Base-by-base conservation (phyloP, 2,329 filamentous ascomycete species). In the Diaporthe batatas region DNA sequence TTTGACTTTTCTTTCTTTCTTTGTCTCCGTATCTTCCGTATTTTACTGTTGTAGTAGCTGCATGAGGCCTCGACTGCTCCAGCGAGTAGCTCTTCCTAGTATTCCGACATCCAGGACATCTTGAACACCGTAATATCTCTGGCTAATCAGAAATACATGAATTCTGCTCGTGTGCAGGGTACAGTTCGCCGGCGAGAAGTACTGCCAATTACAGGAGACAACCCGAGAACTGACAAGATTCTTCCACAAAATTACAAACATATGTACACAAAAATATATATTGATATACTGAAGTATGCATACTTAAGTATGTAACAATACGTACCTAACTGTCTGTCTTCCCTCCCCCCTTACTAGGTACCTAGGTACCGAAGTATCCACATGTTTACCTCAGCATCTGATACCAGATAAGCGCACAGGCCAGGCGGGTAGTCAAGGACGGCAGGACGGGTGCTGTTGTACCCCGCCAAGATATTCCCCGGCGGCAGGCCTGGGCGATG, bases 381-480 rank as follows among this genome's bases (percentile, higher is more conserved):
- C n/a, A 14, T 16, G 59, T 47, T 65, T 65, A 65, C 29, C 29
- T 65, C 59, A 49, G 44, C 44, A 65, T n/a, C 29, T n/a, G 21
- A n/a, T 21, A 36, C 6, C 32, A 12, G 62, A 67, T 67, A 67
- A 67, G 62, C 47, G 62, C 62, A 67, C 62, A 4, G 47, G 32
- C 32, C 62, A 53, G 47, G 62, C 47, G 42, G 44, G 62, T n/a
- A n/a, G n/a, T n/a, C n/a, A n/a, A n/a, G n/a, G n/a, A n/a, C n/a
- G n/a, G n/a, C n/a, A n/a, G n/a, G 39, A 29, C 29, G 29, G 29
- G 5, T 2, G 5, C 29, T 5, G 2, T 5, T 29, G 21, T 67
- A 47, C 62, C 62, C 62, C 62, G 62, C 62, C 62, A 51, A 65
- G 62, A 39, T 39, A 4, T 21, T 16, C 47, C 62, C 62, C 62